phyloP scores from a whole-genome alignment of 768 basidiomycete species.

The Cystofilobasidium capitatum region DNA sequence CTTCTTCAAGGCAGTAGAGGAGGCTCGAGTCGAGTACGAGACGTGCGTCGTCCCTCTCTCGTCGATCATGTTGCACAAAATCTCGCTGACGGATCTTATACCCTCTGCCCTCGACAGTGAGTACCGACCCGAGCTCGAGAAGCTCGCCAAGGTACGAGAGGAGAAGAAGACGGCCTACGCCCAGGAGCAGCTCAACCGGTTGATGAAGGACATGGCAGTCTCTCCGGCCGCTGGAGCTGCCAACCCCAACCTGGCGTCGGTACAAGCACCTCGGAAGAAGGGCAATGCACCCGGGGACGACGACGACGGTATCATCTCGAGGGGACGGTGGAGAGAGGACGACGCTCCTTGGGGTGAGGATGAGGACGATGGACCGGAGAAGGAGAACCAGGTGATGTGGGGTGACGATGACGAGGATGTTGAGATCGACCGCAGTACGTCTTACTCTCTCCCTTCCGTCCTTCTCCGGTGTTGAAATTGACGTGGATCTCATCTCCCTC shows the following conservation, averaged over 20 bases:
- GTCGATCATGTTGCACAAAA: background rate
- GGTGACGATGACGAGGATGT: constrained; percentile 24
- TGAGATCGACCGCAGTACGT: constrained; percentile 26
- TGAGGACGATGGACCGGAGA: constrained; percentile 9
- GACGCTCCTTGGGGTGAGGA: constrained; percentile 20
- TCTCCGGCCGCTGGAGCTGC: constrained; percentile 11
- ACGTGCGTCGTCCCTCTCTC: constrained; percentile 48
- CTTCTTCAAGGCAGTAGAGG: constrained; percentile 85
- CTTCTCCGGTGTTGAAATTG: too few relatives aligned
- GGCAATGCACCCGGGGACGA: constrained; percentile 22
- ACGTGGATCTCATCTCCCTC: too few relatives aligned
- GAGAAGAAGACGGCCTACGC: constrained; percentile 37
- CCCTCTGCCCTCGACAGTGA: constrained; percentile 49
- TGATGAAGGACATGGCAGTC: constrained; percentile 40
- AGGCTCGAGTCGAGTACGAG: constrained; percentile 76
- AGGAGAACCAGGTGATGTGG: constrained; percentile 22
- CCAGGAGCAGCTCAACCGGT: constrained; percentile 35
- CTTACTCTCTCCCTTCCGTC: too few relatives aligned
- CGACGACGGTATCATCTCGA: constrained; percentile 26
- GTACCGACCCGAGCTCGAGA: constrained; percentile 80
- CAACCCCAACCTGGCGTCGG: constrained; percentile 13
- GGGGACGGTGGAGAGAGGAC: constrained; percentile 20
- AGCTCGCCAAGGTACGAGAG: constrained; percentile 44
- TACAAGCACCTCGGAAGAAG: background rate
- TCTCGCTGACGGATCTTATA: background rate